phyloP scores from a whole-genome alignment of 2,329 filamentous ascomycete genomes.

The Pseudogymnoascus sp. region DNA sequence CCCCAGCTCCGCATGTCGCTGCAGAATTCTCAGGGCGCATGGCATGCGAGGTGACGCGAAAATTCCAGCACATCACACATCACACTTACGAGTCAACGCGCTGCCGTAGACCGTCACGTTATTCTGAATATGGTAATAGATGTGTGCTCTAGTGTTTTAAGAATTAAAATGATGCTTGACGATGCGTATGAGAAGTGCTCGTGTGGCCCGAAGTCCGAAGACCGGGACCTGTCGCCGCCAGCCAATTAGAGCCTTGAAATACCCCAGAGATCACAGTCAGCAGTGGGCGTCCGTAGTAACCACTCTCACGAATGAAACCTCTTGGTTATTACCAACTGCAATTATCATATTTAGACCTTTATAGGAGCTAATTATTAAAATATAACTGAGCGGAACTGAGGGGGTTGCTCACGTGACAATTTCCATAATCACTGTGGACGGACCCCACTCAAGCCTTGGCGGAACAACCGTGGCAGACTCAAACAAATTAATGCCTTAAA shows the following conservation, averaged over 20 bases:
- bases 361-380: background rate
- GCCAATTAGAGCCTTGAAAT: background rate
- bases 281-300: background rate
- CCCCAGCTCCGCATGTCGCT: slow-evolving; percentile 3
- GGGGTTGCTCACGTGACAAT: background rate
- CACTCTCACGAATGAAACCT: background rate
- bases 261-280: background rate
- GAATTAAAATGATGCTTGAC: background rate
- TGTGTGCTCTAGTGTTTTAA: background rate
- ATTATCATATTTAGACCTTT: slow-evolving; percentile 5
- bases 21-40: slow-evolving; percentile 9
- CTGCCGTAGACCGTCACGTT: background rate
- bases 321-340: background rate
- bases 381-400: background rate
- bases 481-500: background rate
- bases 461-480: background rate
- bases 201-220: background rate
- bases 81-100: background rate
- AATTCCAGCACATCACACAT: slow-evolving; percentile 7
- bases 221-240: background rate
- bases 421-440: background rate
- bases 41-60: slow-evolving; percentile 7
- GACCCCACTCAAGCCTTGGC: background rate
- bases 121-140: background rate
- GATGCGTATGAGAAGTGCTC: background rate